phyloP scores from a whole-genome alignment of 805 yeast species.

The Pichia rugopelliculosa region DNA sequence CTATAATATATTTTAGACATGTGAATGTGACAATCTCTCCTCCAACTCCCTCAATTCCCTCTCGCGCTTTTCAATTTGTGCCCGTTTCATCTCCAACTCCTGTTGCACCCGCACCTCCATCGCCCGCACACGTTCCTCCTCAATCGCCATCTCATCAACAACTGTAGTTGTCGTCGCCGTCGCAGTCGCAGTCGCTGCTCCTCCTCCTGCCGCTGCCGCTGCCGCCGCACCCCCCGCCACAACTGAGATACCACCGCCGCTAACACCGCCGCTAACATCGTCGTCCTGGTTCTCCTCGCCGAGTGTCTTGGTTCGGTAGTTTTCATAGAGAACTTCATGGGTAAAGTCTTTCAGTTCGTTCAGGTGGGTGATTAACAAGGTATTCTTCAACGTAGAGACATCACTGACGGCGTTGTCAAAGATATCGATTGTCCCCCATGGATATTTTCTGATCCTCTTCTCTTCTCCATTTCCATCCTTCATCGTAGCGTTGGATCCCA shows the following conservation, averaged over 20 bases:
- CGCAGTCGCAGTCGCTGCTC: not conserved
- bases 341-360: constrained; percentile 85
- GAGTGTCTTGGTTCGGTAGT: constrained; percentile 65
- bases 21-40: not conserved
- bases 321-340: constrained; percentile 79
- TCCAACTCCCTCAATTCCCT: not conserved
- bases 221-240: not conserved
- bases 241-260: no score
- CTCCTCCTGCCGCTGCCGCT: not conserved
- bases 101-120: not conserved
- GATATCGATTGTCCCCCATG: constrained; percentile 60
- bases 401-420: constrained; percentile 68
- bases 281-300: constrained; percentile 11
- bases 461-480: constrained; percentile 30
- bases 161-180: not conserved
- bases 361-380: constrained; percentile 74
- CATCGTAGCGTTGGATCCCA: constrained; percentile 44
- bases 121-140: not conserved
- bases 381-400: constrained; percentile 70
- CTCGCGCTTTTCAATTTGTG: not conserved
- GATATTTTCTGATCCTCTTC: constrained; percentile 48
- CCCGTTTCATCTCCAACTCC: not conserved
- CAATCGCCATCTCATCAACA: not conserved
- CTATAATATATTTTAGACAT: no score
- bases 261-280: constrained; percentile 1